A percentile compares a stretch with the other conserved stretches of the same genome.
These are phyloP conservation scores for Daedalea quercina DNA, from an alignment of 768 basidiomycete genomes.

Conservation along the genomic window DNA sequence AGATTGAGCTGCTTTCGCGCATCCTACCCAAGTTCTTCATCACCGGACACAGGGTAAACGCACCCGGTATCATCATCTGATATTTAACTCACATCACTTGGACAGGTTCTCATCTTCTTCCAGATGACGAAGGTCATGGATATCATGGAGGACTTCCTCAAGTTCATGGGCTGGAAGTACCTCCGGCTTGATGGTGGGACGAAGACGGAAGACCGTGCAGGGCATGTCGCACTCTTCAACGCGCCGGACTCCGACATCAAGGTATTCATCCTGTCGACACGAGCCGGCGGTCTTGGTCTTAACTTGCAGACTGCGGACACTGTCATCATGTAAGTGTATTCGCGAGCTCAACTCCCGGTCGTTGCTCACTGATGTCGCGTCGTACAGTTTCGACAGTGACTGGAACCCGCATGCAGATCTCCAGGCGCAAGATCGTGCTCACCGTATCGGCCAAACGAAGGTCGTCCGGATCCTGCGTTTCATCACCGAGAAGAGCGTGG, in stretches of 20 bases:
- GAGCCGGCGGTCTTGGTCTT: slow-evolving; percentile 89
- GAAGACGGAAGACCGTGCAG: slow-evolving; percentile 91
- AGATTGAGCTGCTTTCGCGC: slow-evolving; percentile 86
- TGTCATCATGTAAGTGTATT: slow-evolving; percentile 74
- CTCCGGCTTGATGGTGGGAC: slow-evolving; percentile 95
- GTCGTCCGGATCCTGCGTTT: slow-evolving; percentile 94
- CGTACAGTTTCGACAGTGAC: slow-evolving; percentile 67
- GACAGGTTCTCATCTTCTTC: slow-evolving; percentile 95
- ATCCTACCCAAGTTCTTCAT: slow-evolving; percentile 93
- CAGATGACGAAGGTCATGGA: slow-evolving; percentile 99
- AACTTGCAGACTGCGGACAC: slow-evolving; percentile 97
- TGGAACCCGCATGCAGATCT: slow-evolving; percentile 99
- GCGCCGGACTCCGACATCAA: slow-evolving; percentile 82
- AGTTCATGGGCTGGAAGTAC: slow-evolving; percentile 79
- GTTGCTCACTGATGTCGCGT: background rate
- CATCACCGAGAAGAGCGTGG: slow-evolving; percentile 97
- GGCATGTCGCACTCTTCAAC: slow-evolving; percentile 82
- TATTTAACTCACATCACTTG: slow-evolving; percentile 4
- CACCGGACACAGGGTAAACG: slow-evolving; percentile 78
- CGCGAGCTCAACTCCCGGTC: background rate
- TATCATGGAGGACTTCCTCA: slow-evolving; percentile 93
- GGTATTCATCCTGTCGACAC: slow-evolving; percentile 90
- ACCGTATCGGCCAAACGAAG: slow-evolving; percentile 99
- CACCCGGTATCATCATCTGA: background rate
- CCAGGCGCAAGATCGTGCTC: slow-evolving; percentile 98